Evolutionary conservation across 352 stramenopile species (phyloP), one percentile per base, ranked within the genome.

Genomic region (Phytopythium oedochilum): DNA sequence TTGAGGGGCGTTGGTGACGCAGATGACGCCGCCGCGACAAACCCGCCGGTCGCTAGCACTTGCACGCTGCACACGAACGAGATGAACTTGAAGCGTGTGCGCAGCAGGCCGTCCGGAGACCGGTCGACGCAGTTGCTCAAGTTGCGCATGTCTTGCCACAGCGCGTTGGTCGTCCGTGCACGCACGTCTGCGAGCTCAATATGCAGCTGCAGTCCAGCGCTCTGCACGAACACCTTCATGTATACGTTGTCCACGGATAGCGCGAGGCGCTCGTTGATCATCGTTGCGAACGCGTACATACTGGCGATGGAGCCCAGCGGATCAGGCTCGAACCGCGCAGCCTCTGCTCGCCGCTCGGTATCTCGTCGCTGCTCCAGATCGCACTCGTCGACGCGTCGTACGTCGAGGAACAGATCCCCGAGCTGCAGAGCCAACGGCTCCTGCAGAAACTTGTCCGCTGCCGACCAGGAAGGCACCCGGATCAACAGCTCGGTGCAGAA

Each of bases 101-200:
- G 77, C n/a, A 87, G 65, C 42, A 83, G 55, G 4, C 73, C 66
- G 18, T 89, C 76, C 0, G 78, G 78, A 2, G 78, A 87, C 12
- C 74, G 75, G 17, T 87, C 76, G 8, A 87, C 70, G 31, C 72
- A 83, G 22, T 59, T 59, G 9, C 72, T 73, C 18, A 84, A 68
- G 26, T 89, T 70, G 20, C 72, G 71, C 54, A 89, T 78, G 55
- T 86, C 76, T 56, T 87, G 76, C 74, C 78, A 84, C 53, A 86
- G 22, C 12, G 78, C 68, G 42, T 89, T 83, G 2, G 76, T 87
- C 25, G 78, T 83, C 17, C 76, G 76, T 18, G 72, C 74, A 42
- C 83, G 64, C 23, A 89, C 71, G 38, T 66, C 57, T 0, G 46
- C 29, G 25, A 89, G 53, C 40, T 72, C 64, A 5, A 86, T 29